A percentile compares a stretch with the other conserved stretches of the same genome.
Conservation (phyloP, 148 eudicot species). For the Linanthus parryae region DNA sequence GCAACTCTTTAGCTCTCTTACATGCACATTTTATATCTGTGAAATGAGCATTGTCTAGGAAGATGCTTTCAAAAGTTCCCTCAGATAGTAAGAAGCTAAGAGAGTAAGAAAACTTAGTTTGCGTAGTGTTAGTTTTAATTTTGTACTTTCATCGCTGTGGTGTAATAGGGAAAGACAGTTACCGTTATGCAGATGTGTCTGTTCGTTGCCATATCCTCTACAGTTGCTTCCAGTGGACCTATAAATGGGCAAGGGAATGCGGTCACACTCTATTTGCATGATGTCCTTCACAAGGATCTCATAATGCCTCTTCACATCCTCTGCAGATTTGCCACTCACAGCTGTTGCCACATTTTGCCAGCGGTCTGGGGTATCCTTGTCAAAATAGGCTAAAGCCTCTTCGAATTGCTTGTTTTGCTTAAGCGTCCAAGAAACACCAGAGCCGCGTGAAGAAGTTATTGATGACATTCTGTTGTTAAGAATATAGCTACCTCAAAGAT, state of each 20-base stretch:
- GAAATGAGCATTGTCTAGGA: too few species aligned
- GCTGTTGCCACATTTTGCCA: conserved; percentile 56
- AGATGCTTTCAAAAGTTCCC: too few species aligned
- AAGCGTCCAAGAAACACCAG: conserved; percentile 30
- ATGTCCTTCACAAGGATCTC: conserved; percentile 42
- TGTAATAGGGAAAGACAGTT: too few species aligned
- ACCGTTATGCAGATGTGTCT: not conserved
- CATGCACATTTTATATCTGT: too few species aligned
- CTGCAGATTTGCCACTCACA: conserved; percentile 43
- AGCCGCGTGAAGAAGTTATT: not conserved
- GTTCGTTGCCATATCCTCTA: conserved; percentile 3
- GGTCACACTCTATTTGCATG: conserved; percentile 39
- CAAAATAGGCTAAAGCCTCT: conserved; percentile 49
- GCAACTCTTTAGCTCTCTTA: too few species aligned
- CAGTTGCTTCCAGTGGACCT: conserved; percentile 11
- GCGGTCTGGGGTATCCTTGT: conserved; percentile 52
- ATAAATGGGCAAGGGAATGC: conserved; percentile 51
- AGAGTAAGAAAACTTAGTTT: too few species aligned
- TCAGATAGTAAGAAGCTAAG: too few species aligned
- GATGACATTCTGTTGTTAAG: not conserved
- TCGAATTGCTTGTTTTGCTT: conserved; percentile 58
- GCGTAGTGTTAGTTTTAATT: too few species aligned
- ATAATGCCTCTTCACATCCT: conserved; percentile 48
- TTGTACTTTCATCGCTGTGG: too few species aligned
- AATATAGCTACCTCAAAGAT: too few species aligned